Conservation (phyloP, 768 basidiomycete genomes). For the Russula sp. region DNA sequence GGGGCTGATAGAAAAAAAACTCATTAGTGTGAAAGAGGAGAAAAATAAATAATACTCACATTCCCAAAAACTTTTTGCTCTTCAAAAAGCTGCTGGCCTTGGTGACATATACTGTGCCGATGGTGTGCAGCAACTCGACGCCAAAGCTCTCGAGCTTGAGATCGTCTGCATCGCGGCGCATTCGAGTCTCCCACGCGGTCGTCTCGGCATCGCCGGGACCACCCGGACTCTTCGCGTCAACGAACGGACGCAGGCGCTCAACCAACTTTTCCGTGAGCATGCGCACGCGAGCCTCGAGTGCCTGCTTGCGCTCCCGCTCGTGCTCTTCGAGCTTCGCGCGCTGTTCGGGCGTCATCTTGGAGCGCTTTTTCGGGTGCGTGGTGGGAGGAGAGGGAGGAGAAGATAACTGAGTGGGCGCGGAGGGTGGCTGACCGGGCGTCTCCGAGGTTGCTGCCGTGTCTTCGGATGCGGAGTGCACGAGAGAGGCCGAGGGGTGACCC, state of each 20-base stretch:
- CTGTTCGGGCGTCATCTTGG: conserved; percentile 73
- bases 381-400: conserved; percentile 13
- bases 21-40: conserved; percentile 29
- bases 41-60: conserved; percentile 43
- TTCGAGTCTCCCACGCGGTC: conserved; percentile 62
- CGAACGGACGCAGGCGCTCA: conserved; percentile 82
- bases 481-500: background rate
- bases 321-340: conserved; percentile 75
- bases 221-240: conserved; percentile 82
- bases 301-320: conserved; percentile 73
- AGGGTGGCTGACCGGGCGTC: conserved; percentile 7
- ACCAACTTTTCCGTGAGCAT: conserved; percentile 70
- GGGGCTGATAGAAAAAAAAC: conserved; percentile 29
- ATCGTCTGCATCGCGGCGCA: conserved; percentile 84
- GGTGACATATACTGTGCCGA: conserved; percentile 86
- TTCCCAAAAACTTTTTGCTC: conserved; percentile 83
- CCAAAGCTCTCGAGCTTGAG: conserved; percentile 97
- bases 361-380: conserved; percentile 29
- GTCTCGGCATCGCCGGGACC: conserved; percentile 81
- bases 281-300: conserved; percentile 70
- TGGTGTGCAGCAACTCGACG: conserved; percentile 89
- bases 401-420: conserved; percentile 22
- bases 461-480: background rate
- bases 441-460: background rate
- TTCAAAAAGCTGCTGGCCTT: conserved; percentile 91